These are phyloP conservation scores for Aspergillus viridinutans DNA, from an alignment of 2,329 filamentous ascomycete genomes.

Conservation along the genomic window DNA sequence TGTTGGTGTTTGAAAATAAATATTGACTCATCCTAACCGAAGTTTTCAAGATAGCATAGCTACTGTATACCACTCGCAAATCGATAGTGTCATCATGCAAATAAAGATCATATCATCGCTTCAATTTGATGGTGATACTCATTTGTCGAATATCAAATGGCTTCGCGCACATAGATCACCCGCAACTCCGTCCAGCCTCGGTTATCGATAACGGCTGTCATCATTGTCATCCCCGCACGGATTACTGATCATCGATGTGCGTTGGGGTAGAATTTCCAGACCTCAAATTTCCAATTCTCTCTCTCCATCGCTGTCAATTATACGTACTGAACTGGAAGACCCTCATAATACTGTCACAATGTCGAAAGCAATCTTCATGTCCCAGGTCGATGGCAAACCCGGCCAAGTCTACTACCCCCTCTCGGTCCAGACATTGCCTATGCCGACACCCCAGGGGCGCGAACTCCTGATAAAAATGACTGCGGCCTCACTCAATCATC, in stretches of 20 bases:
- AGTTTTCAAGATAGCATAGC: neutral
- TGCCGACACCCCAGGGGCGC: conserved; percentile 58
- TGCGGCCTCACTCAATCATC: conserved; percentile 85
- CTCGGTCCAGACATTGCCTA: conserved; percentile 56
- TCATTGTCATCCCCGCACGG: conserved; percentile 9
- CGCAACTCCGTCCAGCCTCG: neutral
- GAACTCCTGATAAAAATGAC: conserved; percentile 72
- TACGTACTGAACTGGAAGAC: neutral
- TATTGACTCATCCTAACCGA: neutral
- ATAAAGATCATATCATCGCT: neutral
- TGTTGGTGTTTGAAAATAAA: neutral
- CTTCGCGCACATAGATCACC: neutral
- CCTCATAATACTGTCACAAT: too few species aligned
- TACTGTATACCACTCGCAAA: neutral
- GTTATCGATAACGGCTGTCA: conserved; percentile 1
- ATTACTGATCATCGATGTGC: neutral
- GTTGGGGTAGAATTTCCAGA: neutral
- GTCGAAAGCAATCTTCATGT: conserved; percentile 44
- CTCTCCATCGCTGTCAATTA: neutral
- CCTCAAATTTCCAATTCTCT: neutral
- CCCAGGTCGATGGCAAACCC: conserved; percentile 56
- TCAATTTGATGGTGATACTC: neutral
- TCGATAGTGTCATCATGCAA: neutral
- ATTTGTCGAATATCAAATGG: too few species aligned
- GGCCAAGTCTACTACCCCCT: conserved; percentile 64